Evolutionary conservation across 2,329 filamentous ascomycete species (phyloP).

Genomic region (Aspergillus persii): DNA sequence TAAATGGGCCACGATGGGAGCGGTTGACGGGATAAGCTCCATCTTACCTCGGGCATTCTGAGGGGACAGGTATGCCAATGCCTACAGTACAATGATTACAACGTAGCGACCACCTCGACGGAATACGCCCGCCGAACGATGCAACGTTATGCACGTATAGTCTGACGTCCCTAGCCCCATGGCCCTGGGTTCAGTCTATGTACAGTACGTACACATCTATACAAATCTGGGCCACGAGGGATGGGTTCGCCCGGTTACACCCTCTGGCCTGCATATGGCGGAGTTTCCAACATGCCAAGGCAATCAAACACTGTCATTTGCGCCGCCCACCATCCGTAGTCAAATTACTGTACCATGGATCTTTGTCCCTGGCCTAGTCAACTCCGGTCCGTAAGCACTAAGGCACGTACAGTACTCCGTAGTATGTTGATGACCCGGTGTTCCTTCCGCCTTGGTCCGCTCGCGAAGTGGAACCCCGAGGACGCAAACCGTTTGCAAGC

Average conservation of each 20-base stretch:
- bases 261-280: too few species aligned
- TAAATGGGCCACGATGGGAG: not conserved
- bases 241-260: not conserved
- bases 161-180: not conserved
- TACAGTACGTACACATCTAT: not conserved
- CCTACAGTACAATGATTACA: not conserved
- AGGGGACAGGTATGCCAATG: not conserved
- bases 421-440: too few species aligned
- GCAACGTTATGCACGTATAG: not conserved
- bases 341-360: not conserved
- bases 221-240: not conserved
- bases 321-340: too few species aligned
- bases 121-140: not conserved
- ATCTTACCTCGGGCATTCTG: not conserved
- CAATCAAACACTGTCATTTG: too few species aligned
- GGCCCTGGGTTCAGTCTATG: not conserved
- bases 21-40: not conserved
- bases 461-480: too few species aligned
- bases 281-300: too few species aligned
- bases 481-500: too few species aligned
- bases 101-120: not conserved
- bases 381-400: not conserved
- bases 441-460: too few species aligned
- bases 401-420: too few species aligned
- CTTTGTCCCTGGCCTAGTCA: not conserved